Base-by-base conservation (phyloP, 352 stramenopile species). In the Pilasporangium apinafurcum region DNA sequence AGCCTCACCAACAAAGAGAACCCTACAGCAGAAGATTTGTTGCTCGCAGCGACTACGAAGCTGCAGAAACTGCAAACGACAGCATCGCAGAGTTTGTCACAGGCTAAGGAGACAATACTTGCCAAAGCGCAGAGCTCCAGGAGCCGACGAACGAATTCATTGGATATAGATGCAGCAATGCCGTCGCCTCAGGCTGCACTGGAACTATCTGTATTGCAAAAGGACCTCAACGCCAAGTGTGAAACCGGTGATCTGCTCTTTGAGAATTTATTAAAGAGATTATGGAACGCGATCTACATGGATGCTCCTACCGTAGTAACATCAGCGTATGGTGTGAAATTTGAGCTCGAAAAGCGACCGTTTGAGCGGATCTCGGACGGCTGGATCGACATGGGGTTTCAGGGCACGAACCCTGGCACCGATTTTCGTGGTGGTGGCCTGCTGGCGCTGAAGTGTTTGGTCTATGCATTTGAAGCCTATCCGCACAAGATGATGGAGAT, bases 371-470 rank as follows among this genome's bases (percentile, higher is more conserved):
- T 62, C 1, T 56, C 51, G 7, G 74, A 84, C 8, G 62, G 77
- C 13, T 94, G 82, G 82, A 58, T 91, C 14, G 49, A 63, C 24
- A 63, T 94, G 20, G 82, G 79, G 12, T 92, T 94, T 52, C 82
- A 94, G 34, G 74, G 83, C 4, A 43, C 56, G 12, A 88, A 79
- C 47, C 82, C 82, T 0, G 77, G 91, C 60, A 87, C 79, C 24
- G 82, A 94, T 49, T 94, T 92, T 44, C 60, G 82, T 44, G 82
- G 82, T 27, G 82, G 82, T n/a, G 82, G 79, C 2, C 39, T 86
- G 10, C 51, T 92, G 3, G 79, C 78, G 6, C 70, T 94, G 53
- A 89, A 92, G 59, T 94, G 82, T 48, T 52, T 94, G n/a, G 40
- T 92, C 20, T 91, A 92, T 44, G 74, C 61, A 0, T 92, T 89